These are phyloP conservation scores for Phytophthora nicotianae DNA, from an alignment of 352 stramenopile species.

Conservation along the genomic window DNA sequence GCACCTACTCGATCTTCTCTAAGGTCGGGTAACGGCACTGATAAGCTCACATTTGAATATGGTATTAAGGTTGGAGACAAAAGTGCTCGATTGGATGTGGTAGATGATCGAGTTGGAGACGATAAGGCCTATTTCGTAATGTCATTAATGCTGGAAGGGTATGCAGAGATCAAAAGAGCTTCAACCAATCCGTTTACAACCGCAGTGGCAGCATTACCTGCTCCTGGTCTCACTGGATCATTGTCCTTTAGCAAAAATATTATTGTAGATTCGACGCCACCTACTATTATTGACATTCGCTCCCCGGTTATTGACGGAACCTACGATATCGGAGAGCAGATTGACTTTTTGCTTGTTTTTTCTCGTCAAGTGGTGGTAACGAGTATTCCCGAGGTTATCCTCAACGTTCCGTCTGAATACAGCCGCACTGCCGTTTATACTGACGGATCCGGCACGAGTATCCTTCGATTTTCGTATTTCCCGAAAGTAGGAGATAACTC, in stretches of 20 bases:
- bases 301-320: constrained; percentile 53
- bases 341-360: constrained; percentile 62
- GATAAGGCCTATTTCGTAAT: constrained; percentile 52
- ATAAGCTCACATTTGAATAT: constrained; percentile 60
- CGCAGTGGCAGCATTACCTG: constrained; percentile 48
- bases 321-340: constrained; percentile 63
- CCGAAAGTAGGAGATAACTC: constrained; percentile 52
- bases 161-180: constrained; percentile 52
- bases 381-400: constrained; percentile 45
- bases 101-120: constrained; percentile 51
- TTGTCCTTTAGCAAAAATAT: constrained; percentile 50
- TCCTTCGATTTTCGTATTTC: constrained; percentile 62
- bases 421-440: constrained; percentile 53
- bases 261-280: constrained; percentile 50
- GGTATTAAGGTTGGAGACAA: constrained; percentile 45
- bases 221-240: constrained; percentile 50
- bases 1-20: constrained; percentile 32
- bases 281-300: constrained; percentile 49
- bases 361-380: constrained; percentile 54
- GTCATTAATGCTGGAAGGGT: constrained; percentile 39
- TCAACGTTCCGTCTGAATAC: constrained; percentile 51
- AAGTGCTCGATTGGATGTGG: constrained; percentile 44
- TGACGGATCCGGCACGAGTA: constrained; percentile 47
- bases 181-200: constrained; percentile 51
- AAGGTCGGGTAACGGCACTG: constrained; percentile 43